A percentile compares a stretch with the other conserved stretches of the same genome.
phyloP scores from a whole-genome alignment of 192 early-diverging fungal species.

The Linnemannia exigua region DNA sequence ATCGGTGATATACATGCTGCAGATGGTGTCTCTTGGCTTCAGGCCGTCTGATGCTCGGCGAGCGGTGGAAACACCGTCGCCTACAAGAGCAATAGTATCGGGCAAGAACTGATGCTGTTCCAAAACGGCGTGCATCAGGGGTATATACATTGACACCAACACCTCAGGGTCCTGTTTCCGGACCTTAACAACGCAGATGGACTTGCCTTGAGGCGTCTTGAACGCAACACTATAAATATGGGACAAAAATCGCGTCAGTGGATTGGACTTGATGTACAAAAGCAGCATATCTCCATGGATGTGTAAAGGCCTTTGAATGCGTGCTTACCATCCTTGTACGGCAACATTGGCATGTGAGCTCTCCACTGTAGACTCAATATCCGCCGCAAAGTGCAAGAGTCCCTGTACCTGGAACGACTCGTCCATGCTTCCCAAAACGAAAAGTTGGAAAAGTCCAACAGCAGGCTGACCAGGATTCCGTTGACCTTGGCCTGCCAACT shows the following conservation, averaged over 20 bases:
- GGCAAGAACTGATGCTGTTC: constrained; percentile 53
- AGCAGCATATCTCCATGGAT: not conserved
- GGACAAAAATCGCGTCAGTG: not conserved
- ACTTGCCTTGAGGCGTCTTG: constrained; percentile 27
- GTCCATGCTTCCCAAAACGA: constrained; percentile 77
- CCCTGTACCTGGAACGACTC: constrained; percentile 80
- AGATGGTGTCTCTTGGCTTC: constrained; percentile 44
- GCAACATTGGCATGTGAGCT: constrained; percentile 58
- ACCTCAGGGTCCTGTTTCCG: constrained; percentile 40
- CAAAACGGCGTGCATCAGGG: constrained; percentile 44
- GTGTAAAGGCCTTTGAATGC: not conserved
- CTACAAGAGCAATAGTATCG: constrained; percentile 45
- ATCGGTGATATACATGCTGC: constrained; percentile 19
- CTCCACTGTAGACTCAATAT: constrained; percentile 84
- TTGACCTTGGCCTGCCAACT: constrained; percentile 11
- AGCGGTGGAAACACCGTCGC: constrained; percentile 37
- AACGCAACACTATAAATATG: constrained; percentile 26
- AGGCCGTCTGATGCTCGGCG: constrained; percentile 33
- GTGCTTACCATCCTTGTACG: constrained; percentile 41
- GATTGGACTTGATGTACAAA: not conserved
- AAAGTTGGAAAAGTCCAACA: constrained; percentile 63
- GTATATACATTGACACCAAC: constrained; percentile 53
- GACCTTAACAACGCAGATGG: constrained; percentile 42
- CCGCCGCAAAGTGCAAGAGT: constrained; percentile 77
- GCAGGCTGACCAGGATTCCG: not conserved